phyloP scores from a whole-genome alignment of 352 stramenopile genomes.

The Phytopythium helicoides region DNA sequence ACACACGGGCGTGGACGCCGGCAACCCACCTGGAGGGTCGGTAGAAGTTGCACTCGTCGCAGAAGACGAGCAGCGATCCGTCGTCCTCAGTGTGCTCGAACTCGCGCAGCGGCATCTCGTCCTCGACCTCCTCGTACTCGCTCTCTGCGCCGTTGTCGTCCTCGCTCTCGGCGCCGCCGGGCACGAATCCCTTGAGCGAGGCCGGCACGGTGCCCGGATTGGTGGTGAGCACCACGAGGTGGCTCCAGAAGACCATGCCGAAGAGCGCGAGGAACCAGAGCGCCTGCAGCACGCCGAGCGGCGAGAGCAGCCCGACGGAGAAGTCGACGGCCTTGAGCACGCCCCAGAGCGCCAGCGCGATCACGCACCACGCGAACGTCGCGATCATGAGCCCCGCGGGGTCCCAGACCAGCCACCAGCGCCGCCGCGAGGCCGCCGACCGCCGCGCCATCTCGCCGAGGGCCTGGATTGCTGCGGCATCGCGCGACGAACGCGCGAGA shows the following conservation, averaged over 20 bases:
- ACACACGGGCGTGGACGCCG: background rate
- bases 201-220: slow-evolving; percentile 71
- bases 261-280: slow-evolving; percentile 55
- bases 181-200: slow-evolving; percentile 23
- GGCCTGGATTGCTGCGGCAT: background rate
- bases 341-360: slow-evolving; percentile 36
- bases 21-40: slow-evolving; percentile 63
- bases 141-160: slow-evolving; percentile 11
- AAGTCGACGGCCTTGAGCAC: slow-evolving; percentile 47
- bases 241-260: slow-evolving; percentile 70
- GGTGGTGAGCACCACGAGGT: slow-evolving; percentile 69
- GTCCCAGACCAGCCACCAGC: slow-evolving; percentile 62
- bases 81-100: slow-evolving; percentile 72
- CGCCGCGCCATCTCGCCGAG: background rate
- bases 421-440: background rate
- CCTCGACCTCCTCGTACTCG: slow-evolving; percentile 43
- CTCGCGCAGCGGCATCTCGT: slow-evolving; percentile 63
- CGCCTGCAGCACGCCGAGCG: slow-evolving; percentile 34
- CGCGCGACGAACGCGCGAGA: background rate
- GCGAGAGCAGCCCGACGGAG: slow-evolving; percentile 59
- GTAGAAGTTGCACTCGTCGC: slow-evolving; percentile 79
- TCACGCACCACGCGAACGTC: slow-evolving; percentile 52
- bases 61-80: slow-evolving; percentile 74
- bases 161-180: slow-evolving; percentile 6
- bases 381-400: slow-evolving; percentile 63